Base-by-base conservation (phyloP, 2,329 filamentous ascomycete species). In the Monilinia fructigena region DNA sequence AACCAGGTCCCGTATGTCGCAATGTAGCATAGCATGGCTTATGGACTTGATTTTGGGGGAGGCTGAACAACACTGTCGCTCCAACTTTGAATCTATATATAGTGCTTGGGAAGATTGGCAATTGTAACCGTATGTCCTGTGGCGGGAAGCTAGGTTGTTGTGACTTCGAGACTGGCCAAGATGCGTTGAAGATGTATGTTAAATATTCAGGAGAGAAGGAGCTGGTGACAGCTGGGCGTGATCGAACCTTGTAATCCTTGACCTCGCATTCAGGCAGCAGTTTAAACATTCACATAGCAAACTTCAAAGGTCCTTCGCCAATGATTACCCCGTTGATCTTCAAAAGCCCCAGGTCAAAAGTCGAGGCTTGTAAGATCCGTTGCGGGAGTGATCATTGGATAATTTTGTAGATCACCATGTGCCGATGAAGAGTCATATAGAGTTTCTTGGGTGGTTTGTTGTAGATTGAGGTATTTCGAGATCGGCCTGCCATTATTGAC, bases 251-350 rank as follows among this genome's bases (percentile, higher is more conserved):
- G 63, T 50, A 59, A 59, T 28, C 55, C 63, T 59, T 53, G 63
- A 35, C 55, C 63, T 60, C 42, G 63, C 55, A 50, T 60, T 65
- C 63, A 65, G 63, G 63, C 63, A 65, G 55, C 63, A 65, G 63
- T 60, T 61, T 65, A 65, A 65, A 31, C 45, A 48, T 59, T 59
- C 20, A 64, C 52, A 55, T 8, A 28, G 48, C n/a, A 40, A 56
- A 16, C 48, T 53, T 53, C 31, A 52, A 18, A 38, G 16, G 12
- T 35, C 14, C 35, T 42, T 59, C 23, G 40, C 63, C 45, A 65
- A 65, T 65, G 28, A 42, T 26, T 50, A 50, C 16, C 31, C 11
- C 38, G 12, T n/a, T 59, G 7, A 50, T 16, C 16, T 52, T 40
- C n/a, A 10, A 52, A 60, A 3, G 20, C 47, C 16, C n/a, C 20